Base-by-base conservation (phyloP, 176 grass and related monocot species). In the Olyra latifolia region DNA sequence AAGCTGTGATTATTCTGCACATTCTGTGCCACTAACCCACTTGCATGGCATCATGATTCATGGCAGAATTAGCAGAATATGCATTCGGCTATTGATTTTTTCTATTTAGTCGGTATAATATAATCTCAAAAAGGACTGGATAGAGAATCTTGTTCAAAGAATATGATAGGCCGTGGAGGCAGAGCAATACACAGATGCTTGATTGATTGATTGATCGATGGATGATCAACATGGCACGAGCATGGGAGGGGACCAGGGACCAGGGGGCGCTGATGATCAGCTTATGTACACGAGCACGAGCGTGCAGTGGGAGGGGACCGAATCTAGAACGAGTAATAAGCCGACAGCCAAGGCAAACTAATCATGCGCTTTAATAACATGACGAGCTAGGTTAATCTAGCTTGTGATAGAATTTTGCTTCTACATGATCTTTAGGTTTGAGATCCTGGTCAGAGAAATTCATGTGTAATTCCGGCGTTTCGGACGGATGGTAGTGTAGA, bases 281-380 rank as follows among this genome's bases (percentile, higher is more conserved):
- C 68, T 27, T 42, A 30, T 38, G 14, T 50, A 41, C 52, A 70
- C 78, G 65, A 44, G 65, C 65, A 70, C 78, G 65, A 29, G 64
- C 65, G 50, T 43, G n/a, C 13, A 50, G 5, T 7, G 6, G 16
- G 76, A 27, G 39, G n/a, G 48, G 50, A 57, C 77, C 49, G 9
- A 24, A 45, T 80, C 49, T 28, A 10, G 47, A 68, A 22, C 8
- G 12, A n/a, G 41, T 30, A 41, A 44, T 29, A 3, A 28, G 49
- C 63, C 63, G 77, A n/a, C 63, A 69, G 63, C 35, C 66, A 13
- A 4, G 32, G 1, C 32, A 35, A 35, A 69, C 35, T 43, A 67
- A 69, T 69, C 48, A 80, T 69, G 22, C 32, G 55, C 32, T 4
- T 35, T 35, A 35, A 35, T 35, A 35, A 35, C 32, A 35, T 35